Evolutionary conservation across 108 stramenopile species (phyloP).

Genomic region (Cyclotella sp.): DNA sequence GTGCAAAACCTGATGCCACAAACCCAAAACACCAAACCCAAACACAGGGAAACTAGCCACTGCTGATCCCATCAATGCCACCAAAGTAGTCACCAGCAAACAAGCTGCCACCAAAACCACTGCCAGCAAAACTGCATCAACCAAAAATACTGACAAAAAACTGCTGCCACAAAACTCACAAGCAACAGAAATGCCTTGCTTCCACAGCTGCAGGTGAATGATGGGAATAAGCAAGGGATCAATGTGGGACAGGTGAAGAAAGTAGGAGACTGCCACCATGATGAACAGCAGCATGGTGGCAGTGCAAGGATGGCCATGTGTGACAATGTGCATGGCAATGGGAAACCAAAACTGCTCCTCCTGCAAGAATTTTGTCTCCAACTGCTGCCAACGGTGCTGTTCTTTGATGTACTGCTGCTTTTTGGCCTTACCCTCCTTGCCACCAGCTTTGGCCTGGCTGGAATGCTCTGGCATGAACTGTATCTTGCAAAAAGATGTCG

Average conservation of each 20-base stretch:
- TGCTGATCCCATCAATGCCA: too few species aligned
- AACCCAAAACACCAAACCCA: too few species aligned
- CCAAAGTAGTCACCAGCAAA: too few species aligned
- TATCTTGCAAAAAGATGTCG: not conserved
- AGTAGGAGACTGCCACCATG: slow-evolving; percentile 42
- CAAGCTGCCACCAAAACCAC: too few species aligned
- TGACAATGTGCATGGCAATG: slow-evolving; percentile 24
- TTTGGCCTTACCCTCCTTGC: too few species aligned
- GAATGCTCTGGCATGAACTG: not conserved
- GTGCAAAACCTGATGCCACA: too few species aligned
- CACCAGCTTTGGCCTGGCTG: not conserved
- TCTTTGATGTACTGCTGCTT: not conserved
- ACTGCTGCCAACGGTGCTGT: not conserved
- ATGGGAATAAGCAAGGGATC: slow-evolving; percentile 13
- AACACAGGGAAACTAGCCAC: too few species aligned
- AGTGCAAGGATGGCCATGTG: slow-evolving; percentile 43
- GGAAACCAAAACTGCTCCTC: not conserved
- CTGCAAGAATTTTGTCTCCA: too few species aligned
- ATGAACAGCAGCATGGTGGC: slow-evolving; percentile 49
- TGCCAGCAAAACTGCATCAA: too few species aligned
- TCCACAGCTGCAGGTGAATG: slow-evolving; percentile 25
- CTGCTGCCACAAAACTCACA: too few species aligned
- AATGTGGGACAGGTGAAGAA: slow-evolving; percentile 32
- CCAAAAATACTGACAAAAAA: too few species aligned
- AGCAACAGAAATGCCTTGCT: too few species aligned